These are phyloP conservation scores for Xylariaceae sp. DNA, from an alignment of 2,329 filamentous ascomycete species.

Conservation along the genomic window DNA sequence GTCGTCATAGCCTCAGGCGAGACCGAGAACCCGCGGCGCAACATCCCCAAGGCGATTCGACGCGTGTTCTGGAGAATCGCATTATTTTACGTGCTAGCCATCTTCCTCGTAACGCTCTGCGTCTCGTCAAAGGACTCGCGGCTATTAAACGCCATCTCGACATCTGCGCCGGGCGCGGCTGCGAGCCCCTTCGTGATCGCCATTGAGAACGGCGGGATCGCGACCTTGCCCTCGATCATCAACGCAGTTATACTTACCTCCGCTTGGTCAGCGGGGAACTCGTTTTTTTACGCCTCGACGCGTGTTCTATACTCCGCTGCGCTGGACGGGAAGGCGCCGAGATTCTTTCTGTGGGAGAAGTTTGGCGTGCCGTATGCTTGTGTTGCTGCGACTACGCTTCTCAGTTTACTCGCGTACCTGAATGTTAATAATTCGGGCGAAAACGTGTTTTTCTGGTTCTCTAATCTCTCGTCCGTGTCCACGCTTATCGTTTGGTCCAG, in stretches of 20 bases:
- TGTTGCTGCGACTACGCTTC: conserved; percentile 56
- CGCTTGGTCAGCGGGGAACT: conserved; percentile 33
- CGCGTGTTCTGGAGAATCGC: conserved; percentile 66
- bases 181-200: conserved; percentile 62
- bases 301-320: conserved; percentile 37
- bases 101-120: conserved; percentile 41
- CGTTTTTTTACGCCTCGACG: conserved; percentile 32
- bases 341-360: conserved; percentile 46
- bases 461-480: conserved; percentile 60
- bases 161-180: conserved; percentile 27
- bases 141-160: conserved; percentile 30
- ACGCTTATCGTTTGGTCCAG: conserved; percentile 66
- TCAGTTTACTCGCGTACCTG: conserved; percentile 62
- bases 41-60: conserved; percentile 63
- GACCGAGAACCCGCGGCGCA: conserved; percentile 55
- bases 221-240: conserved; percentile 59
- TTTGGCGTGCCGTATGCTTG: conserved; percentile 56
- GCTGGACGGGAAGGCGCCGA: conserved; percentile 52
- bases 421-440: conserved; percentile 51
- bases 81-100: conserved; percentile 63
- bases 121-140: conserved; percentile 31
- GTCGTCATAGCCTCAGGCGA: conserved; percentile 50
- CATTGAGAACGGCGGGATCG: conserved; percentile 57
- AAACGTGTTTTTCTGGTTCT: conserved; percentile 39
- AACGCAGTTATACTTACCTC: conserved; percentile 59